These are phyloP conservation scores for Avena atlantica DNA, from an alignment of 176 grass and related monocot species.

Conservation along the genomic window DNA sequence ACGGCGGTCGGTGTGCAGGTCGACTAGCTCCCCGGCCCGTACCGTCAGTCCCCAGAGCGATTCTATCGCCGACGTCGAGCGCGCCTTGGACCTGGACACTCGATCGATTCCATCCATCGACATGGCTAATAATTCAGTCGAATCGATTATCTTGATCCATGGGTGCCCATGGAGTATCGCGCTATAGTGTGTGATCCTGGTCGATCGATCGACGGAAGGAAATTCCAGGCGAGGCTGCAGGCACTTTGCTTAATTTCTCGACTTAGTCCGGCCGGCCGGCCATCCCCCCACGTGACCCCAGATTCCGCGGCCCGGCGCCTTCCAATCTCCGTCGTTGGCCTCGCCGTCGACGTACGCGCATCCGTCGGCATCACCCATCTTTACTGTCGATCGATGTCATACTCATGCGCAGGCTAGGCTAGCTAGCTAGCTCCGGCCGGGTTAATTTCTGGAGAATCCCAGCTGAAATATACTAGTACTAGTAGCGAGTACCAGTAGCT, in stretches of 20 bases:
- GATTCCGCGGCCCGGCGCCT: slow-evolving; percentile 42
- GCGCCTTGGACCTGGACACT: neutral
- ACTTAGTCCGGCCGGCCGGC: slow-evolving; percentile 24
- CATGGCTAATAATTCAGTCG: neutral
- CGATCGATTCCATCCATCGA: neutral
- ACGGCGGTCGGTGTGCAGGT: too few relatives aligned
- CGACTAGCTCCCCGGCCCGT: too few relatives aligned
- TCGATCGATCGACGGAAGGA: neutral
- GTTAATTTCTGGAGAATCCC: neutral
- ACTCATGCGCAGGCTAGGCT: neutral
- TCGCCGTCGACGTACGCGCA: slow-evolving; percentile 2
- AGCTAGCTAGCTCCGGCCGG: neutral
- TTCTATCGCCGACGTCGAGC: neutral
- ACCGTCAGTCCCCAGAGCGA: neutral
- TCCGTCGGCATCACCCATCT: neutral
- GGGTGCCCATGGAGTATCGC: neutral
- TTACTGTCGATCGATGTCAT: neutral
- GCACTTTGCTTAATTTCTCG: slow-evolving; percentile 10
- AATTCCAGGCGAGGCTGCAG: neutral
- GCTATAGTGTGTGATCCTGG: neutral
- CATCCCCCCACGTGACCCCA: slow-evolving; percentile 38
- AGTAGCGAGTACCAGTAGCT: too few relatives aligned
- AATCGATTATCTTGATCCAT: neutral
- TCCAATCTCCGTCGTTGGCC: neutral
- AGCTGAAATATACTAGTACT: neutral